Conservation (phyloP, 768 basidiomycete genomes). For the Butyriboletus loyo region DNA sequence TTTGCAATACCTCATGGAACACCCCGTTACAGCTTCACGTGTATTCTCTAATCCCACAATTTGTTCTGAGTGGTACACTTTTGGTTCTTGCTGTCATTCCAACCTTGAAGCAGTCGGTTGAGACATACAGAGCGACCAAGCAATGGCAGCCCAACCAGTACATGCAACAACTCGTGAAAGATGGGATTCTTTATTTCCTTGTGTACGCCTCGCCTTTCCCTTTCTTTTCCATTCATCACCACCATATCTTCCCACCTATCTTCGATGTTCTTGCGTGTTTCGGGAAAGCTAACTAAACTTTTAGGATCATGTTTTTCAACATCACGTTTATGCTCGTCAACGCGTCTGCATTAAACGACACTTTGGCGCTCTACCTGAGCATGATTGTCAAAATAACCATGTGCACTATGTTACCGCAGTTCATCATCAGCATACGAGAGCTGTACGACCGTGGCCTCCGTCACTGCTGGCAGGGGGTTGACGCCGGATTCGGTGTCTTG, state of each 20-base stretch:
- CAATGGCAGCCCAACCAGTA: constrained; percentile 11
- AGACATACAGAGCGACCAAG: constrained; percentile 7
- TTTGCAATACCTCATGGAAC: neutral
- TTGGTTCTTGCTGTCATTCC: neutral
- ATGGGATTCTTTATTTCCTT: constrained; percentile 11
- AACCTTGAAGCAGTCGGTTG: neutral
- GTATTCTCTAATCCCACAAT: neutral
- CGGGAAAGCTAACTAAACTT: neutral
- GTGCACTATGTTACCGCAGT: neutral
- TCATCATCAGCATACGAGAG: constrained; percentile 10
- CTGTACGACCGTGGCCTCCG: neutral
- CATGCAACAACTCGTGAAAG: neutral
- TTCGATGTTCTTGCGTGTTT: no score
- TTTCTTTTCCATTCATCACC: neutral
- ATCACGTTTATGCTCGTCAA: neutral
- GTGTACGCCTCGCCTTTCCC: neutral
- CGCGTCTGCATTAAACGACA: neutral
- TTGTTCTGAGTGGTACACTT: neutral
- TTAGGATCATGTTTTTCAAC: neutral
- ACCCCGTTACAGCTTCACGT: rapidly evolving
- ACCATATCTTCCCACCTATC: neutral
- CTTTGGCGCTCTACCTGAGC: neutral
- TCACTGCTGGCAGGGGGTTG: neutral
- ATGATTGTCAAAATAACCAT: neutral
- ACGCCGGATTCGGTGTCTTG: constrained; percentile 2